Evolutionary conservation across 2,329 filamentous ascomycete genomes (phyloP).

Genomic region (Monilinia fructigena): DNA sequence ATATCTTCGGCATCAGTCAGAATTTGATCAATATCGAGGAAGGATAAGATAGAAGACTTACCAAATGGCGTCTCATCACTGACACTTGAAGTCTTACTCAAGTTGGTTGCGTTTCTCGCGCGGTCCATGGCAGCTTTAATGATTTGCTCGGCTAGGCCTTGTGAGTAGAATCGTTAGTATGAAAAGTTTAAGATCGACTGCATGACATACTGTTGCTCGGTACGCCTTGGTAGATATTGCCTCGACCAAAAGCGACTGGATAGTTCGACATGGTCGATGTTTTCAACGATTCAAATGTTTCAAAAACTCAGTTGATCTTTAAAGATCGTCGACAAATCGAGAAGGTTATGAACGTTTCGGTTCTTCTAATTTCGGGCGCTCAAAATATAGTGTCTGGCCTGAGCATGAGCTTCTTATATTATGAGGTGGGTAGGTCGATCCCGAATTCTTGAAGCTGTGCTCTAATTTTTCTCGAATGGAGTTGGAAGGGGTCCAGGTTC

Average conservation of each 20-base stretch:
- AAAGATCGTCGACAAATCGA: background rate
- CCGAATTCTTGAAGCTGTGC: too few species aligned
- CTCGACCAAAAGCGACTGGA: background rate
- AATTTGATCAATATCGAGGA: background rate
- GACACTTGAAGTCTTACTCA: background rate
- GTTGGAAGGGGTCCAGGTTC: too few species aligned
- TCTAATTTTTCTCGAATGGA: too few species aligned
- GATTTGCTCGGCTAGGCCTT: slow-evolving; percentile 3
- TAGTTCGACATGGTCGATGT: background rate
- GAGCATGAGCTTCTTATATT: too few species aligned
- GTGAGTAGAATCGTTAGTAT: background rate
- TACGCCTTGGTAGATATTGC: background rate
- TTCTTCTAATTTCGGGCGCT: too few species aligned
- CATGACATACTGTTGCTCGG: background rate
- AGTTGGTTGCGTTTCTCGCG: background rate
- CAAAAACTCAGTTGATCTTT: background rate
- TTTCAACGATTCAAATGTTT: background rate
- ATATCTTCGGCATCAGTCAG: background rate
- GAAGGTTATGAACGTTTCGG: background rate
- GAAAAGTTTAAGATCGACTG: background rate
- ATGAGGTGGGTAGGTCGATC: too few species aligned
- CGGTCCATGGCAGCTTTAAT: background rate
- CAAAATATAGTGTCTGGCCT: too few species aligned
- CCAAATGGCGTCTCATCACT: background rate
- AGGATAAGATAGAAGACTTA: background rate